Conservation (phyloP, 75 land plant genomes). For the Picea glauca region DNA sequence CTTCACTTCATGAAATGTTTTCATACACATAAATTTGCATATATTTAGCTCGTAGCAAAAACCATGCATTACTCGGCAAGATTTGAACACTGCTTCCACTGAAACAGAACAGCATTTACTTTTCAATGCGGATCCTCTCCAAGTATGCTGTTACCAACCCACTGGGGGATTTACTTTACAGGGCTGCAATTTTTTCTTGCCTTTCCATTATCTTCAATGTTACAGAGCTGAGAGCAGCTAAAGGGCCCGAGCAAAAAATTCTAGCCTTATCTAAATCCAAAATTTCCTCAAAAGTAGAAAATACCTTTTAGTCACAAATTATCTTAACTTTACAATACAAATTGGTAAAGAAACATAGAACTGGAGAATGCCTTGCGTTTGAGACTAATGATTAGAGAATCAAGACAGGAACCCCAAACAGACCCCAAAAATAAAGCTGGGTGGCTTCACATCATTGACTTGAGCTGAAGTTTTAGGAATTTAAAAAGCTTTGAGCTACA, state of each 20-base stretch:
- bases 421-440: not conserved
- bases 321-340: not conserved
- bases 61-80: not conserved
- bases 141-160: not conserved
- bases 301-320: not conserved
- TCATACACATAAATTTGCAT: not conserved
- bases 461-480: not conserved
- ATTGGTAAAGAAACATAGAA: not conserved
- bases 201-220: not conserved
- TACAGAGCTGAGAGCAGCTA: not conserved
- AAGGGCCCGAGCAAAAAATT: not conserved
- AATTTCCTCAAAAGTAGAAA: constrained; percentile 1
- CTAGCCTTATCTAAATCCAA: not conserved
- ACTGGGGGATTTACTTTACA: not conserved
- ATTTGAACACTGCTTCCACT: constrained; percentile 1
- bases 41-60: not conserved
- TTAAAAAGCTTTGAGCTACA: not conserved
- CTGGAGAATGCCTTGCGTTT: not conserved
- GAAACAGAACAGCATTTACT: not conserved
- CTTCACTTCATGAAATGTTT: not conserved
- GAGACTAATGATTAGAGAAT: not conserved
- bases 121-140: not conserved
- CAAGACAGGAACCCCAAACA: constrained; percentile 8
- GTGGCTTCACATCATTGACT: not conserved
- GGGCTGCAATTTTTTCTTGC: not conserved